A percentile compares a stretch with the other conserved stretches of the same genome.
Conservation (phyloP, 78 protist species). For the Paulinella micropora region DNA sequence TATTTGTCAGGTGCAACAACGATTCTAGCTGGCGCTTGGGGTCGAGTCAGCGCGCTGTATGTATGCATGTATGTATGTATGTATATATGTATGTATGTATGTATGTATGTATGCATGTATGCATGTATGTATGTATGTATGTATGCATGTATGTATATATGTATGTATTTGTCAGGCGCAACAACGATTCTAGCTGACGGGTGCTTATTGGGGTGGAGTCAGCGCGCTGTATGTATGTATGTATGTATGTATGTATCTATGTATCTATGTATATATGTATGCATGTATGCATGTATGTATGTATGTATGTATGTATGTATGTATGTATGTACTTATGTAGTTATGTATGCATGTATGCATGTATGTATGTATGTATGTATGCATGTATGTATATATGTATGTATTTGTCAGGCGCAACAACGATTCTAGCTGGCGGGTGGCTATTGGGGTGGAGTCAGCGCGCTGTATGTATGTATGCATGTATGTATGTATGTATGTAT, state of each 20-base stretch:
- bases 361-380: background rate
- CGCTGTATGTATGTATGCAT: too few relatives aligned
- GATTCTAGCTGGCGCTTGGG: constrained; percentile 88
- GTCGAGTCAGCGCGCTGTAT: background rate
- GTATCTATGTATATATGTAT: too few relatives aligned
- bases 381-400: constrained; percentile 40
- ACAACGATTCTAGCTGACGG: constrained; percentile 88
- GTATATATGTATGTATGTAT: too few relatives aligned
- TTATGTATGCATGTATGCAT: background rate
- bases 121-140: too few relatives aligned
- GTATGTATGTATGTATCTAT: too few relatives aligned
- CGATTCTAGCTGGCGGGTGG: constrained; percentile 94
- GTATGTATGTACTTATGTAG: background rate
- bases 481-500: too few relatives aligned
- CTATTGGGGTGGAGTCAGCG: constrained; percentile 60
- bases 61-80: too few relatives aligned
- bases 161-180: constrained; percentile 79
- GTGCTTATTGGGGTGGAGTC: constrained; percentile 72
- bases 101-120: too few relatives aligned
- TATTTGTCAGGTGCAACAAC: constrained; percentile 74
- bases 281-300: too few relatives aligned
- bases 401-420: constrained; percentile 71
- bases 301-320: too few relatives aligned
- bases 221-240: too few relatives aligned
- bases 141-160: too few relatives aligned